Conservation (phyloP, 78 protist species). For the Acrasis kona region DNA sequence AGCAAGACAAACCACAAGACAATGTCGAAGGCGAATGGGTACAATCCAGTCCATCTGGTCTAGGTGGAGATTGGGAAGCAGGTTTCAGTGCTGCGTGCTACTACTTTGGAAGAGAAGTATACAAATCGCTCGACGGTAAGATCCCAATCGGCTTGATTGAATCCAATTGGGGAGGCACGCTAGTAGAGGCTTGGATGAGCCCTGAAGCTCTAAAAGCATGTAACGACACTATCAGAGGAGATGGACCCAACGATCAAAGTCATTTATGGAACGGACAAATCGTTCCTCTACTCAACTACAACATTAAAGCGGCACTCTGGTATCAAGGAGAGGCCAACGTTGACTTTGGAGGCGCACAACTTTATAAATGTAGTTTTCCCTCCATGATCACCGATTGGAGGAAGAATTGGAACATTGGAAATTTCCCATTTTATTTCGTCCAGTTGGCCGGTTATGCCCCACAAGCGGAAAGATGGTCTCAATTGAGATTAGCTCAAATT, state of each 20-base stretch:
- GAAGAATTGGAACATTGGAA: no score
- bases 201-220: neutral
- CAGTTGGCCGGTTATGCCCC: no score
- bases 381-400: no score
- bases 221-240: no score
- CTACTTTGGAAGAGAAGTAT: neutral
- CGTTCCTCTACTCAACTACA: neutral
- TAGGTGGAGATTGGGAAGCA: neutral
- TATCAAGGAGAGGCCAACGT: constrained; percentile 25
- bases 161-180: neutral
- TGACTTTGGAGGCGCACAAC: no score
- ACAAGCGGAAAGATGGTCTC: no score
- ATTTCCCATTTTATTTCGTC: no score
- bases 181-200: constrained; percentile 19
- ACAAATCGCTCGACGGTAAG: neutral
- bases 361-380: no score
- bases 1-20: no score
- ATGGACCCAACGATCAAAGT: neutral
- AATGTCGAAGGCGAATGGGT: neutral
- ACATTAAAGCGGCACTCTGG: constrained; percentile 8
- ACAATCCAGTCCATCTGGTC: neutral
- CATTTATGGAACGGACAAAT: constrained; percentile 1
- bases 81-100: constrained; percentile 20
- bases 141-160: constrained; percentile 1
- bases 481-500: no score